Evolutionary conservation across 257 asterid species (phyloP).

Genomic region (Capsicum baccatum): DNA sequence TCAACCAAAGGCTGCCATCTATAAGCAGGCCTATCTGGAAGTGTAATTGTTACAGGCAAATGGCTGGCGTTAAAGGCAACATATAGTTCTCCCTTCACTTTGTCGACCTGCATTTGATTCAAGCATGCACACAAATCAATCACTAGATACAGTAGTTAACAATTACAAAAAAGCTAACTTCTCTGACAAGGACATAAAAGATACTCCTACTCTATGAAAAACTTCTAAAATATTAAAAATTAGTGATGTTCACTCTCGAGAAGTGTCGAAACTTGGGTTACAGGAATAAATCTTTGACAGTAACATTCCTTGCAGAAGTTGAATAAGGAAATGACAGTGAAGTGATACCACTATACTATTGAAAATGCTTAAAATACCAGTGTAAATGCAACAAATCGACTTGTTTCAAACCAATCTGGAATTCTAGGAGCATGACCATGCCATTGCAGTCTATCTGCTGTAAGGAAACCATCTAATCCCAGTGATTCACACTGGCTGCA

Average conservation of each 20-base stretch:
- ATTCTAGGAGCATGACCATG: slow-evolving; percentile 85
- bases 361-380: slow-evolving; percentile 50
- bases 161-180: background rate
- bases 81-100: slow-evolving; percentile 80
- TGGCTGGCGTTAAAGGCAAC: slow-evolving; percentile 87
- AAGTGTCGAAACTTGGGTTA: background rate
- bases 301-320: background rate
- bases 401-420: slow-evolving; percentile 89
- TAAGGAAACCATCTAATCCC: slow-evolving; percentile 85
- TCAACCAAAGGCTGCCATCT: slow-evolving; percentile 90
- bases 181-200: background rate
- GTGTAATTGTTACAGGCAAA: slow-evolving; percentile 57
- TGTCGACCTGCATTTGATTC: slow-evolving; percentile 59
- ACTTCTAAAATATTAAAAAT: background rate
- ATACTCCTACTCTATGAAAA: background rate
- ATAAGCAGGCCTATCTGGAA: slow-evolving; percentile 83
- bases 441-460: slow-evolving; percentile 92
- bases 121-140: background rate
- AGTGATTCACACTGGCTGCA: slow-evolving; percentile 88
- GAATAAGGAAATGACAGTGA: slow-evolving; percentile 3
- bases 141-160: background rate
- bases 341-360: background rate
- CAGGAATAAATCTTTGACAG: background rate
- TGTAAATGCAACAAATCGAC: slow-evolving; percentile 89
- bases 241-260: background rate